Evolutionary conservation across 805 yeast species (phyloP).

Genomic region (Ogataea ramenticola): DNA sequence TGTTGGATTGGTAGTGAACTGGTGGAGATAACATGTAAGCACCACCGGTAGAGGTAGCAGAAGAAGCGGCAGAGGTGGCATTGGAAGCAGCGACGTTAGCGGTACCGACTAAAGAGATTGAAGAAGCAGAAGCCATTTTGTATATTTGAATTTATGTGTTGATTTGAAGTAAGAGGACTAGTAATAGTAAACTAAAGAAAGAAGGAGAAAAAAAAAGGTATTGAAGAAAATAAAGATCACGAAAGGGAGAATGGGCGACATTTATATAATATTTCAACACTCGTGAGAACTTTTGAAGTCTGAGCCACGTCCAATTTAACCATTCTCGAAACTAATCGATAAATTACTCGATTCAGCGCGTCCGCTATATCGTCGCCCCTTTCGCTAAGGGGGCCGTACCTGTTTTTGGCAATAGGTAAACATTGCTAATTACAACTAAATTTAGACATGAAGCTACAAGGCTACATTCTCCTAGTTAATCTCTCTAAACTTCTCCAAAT

Average conservation of each 20-base stretch:
- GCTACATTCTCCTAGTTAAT: too few species aligned
- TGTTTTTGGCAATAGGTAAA: neutral
- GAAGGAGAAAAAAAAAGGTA: neutral
- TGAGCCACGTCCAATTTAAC: too few species aligned
- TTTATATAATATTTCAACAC: too few species aligned
- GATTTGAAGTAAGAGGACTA: neutral
- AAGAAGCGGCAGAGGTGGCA: slow-evolving; percentile 4
- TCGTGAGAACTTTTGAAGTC: too few species aligned
- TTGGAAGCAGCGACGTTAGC: slow-evolving; percentile 15
- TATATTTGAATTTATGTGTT: neutral
- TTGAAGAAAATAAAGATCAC: neutral
- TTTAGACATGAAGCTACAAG: neutral
- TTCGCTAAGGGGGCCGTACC: neutral
- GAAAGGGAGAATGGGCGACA: neutral
- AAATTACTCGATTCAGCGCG: too few species aligned
- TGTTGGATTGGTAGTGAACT: slow-evolving; percentile 20
- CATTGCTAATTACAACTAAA: neutral
- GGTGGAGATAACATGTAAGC: slow-evolving; percentile 11
- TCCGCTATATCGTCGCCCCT: too few species aligned
- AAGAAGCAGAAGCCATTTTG: slow-evolving; percentile 13
- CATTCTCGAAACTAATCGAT: too few species aligned
- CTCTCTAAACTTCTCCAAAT: too few species aligned
- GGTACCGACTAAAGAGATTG: slow-evolving; percentile 15
- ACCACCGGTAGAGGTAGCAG: slow-evolving; percentile 14
- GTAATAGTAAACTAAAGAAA: neutral